Evolutionary conservation across 345 rosid genomes (phyloP), one percentile per base, ranked within the genome.

Genomic region (Draba incana): DNA sequence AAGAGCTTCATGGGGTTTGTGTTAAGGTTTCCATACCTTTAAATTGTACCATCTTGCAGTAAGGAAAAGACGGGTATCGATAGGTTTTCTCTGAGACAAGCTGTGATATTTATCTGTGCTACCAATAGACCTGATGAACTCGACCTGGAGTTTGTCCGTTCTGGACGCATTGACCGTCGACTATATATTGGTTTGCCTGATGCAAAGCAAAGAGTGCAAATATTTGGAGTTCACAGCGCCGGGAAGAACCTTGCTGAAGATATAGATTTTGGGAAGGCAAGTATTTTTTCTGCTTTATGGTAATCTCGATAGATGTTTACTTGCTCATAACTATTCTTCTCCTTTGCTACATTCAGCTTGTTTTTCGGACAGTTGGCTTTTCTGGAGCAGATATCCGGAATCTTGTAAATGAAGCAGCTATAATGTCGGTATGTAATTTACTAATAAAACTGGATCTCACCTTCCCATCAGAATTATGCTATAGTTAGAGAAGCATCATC

Each of bases 51-150:
- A 24, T 48, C 16, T 74, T 74, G 63, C 68, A 93, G 98, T 79
- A 90, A 90, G 86, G 97, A 90, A 50, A 90, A 81, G 80, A 86
- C 84, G 13, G 98, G 98, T 5, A 74, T 87, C 4, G 96, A 90
- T 77, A 89, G 94, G 50, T 93, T 86, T 85, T 90, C 98, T 11
- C 82, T 88, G 55, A 84, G 85, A 72, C 98, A 93, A 84, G 94
- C 98, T 79, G 97, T 93, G 76, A 93, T 93, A 82, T 93, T 93
- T 84, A 85, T 93, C 51, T 93, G 98, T 76, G 98, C 98, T 30
- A 93, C 98, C 71, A 93, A 93, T 81, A 87, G 96, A 66, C 98
- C 97, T 59, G 96, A 93, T 79, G 98, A 93, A 72, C 78, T 93
- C 78, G 96, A 93, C 86, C 81, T 82, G 25, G 98, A 93, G 79